Evolutionary conservation across 202 grass and related monocot species (phyloP).

Genomic region (Setaria italica): DNA sequence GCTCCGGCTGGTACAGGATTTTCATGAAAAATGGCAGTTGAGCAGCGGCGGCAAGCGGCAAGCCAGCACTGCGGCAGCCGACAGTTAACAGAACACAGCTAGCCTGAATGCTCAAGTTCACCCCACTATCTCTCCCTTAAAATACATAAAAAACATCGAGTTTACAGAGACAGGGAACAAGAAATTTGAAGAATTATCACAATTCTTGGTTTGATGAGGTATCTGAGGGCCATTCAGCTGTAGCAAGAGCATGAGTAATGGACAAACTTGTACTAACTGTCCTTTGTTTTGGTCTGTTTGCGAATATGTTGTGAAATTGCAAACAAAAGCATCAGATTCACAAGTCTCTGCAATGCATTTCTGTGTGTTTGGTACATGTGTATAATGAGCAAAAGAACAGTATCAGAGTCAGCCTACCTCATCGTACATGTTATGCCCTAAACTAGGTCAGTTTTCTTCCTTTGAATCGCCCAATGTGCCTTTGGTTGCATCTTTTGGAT

Average conservation of each 20-base stretch:
- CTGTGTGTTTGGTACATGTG: conserved; percentile 32
- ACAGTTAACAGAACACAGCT: neutral
- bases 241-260: too few relatives aligned
- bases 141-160: too few relatives aligned
- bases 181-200: too few relatives aligned
- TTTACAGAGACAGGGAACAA: too few relatives aligned
- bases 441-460: conserved; percentile 30
- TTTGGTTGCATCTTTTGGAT: neutral
- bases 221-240: too few relatives aligned
- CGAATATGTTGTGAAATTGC: neutral
- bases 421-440: conserved; percentile 32
- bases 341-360: neutral
- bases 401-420: conserved; percentile 35
- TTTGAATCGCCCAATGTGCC: neutral
- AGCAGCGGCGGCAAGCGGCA: too few relatives aligned
- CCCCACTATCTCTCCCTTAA: neutral
- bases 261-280: too few relatives aligned
- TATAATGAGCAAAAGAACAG: neutral
- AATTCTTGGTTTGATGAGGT: too few relatives aligned
- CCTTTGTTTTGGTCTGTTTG: neutral
- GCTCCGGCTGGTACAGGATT: too few relatives aligned
- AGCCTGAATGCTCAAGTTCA: neutral
- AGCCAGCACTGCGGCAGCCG: too few relatives aligned
- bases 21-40: too few relatives aligned
- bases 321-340: conserved; percentile 11